These are phyloP conservation scores for Teunomyces lycoperdinae DNA, from an alignment of 805 yeast species.

Conservation along the genomic window DNA sequence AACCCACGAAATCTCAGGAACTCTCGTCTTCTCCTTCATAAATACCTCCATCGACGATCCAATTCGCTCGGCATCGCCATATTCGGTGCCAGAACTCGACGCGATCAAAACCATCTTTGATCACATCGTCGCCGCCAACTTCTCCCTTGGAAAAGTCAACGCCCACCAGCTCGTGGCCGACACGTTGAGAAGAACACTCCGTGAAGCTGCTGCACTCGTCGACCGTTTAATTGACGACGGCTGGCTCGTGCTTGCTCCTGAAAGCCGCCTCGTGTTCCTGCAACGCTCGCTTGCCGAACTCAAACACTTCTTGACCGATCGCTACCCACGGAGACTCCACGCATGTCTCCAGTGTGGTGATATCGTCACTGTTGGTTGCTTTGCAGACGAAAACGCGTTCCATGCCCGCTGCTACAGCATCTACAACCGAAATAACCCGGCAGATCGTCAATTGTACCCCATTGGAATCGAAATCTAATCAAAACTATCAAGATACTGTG, in stretches of 20 bases:
- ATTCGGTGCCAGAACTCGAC: conserved; percentile 38
- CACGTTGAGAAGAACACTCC: conserved; percentile 22
- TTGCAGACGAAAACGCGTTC: conserved; percentile 16
- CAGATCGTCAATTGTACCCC: conserved; percentile 1
- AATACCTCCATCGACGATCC: conserved; percentile 40
- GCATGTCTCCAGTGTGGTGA: conserved; percentile 51
- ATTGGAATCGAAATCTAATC: conserved; percentile 19
- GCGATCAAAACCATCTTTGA: conserved; percentile 47
- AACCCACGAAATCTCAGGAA: conserved; percentile 33
- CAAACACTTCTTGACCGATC: conserved; percentile 39
- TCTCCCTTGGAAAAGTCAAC: conserved; percentile 30
- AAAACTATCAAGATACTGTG: conserved; percentile 48
- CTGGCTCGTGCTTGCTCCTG: conserved; percentile 45
- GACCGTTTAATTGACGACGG: conserved; percentile 44
- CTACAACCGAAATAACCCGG: conserved; percentile 16
- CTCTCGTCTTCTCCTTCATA: conserved; percentile 34
- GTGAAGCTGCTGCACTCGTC: conserved; percentile 41
- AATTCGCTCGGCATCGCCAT: conserved; percentile 37
- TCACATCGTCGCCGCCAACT: conserved; percentile 41
- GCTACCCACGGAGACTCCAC: conserved; percentile 42
- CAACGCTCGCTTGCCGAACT: conserved; percentile 47
- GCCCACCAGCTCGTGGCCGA: conserved; percentile 31
- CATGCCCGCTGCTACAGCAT: conserved; percentile 48
- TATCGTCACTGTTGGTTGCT: conserved; percentile 52
- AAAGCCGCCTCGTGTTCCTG: conserved; percentile 36